Conservation (phyloP, 179 eudicot species). For the Actinidia arguta region DNA sequence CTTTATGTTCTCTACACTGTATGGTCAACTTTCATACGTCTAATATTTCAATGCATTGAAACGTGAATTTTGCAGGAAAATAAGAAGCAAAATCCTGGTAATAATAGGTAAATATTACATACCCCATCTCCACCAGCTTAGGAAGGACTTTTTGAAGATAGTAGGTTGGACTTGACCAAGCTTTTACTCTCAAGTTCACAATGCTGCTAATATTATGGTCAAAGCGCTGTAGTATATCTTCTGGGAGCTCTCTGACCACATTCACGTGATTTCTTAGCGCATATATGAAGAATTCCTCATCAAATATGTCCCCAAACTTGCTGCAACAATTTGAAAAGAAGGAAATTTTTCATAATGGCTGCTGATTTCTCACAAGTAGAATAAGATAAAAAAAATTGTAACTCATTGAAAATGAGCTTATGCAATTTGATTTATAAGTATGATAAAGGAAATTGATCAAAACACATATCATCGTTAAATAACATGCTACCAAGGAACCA, state of each 20-base stretch:
- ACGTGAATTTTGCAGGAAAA: not conserved
- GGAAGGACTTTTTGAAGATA: slow-evolving; percentile 91
- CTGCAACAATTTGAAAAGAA: slow-evolving; percentile 50
- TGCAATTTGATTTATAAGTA: not conserved
- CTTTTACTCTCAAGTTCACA: slow-evolving; percentile 91
- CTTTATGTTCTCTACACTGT: not conserved
- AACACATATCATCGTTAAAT: not conserved
- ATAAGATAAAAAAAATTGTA: slow-evolving; percentile 4
- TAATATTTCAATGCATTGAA: not conserved
- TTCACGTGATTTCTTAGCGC: slow-evolving; percentile 84
- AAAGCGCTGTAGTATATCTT: slow-evolving; percentile 69
- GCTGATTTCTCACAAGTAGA: not conserved
- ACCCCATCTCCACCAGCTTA: slow-evolving; percentile 78
- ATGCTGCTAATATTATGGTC: slow-evolving; percentile 95
- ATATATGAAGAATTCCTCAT: slow-evolving; percentile 92
- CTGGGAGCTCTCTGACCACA: slow-evolving; percentile 83
- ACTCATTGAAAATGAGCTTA: not conserved
- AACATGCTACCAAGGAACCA: not conserved
- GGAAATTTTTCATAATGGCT: not conserved
- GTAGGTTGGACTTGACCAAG: slow-evolving; percentile 92
- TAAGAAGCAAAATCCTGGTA: slow-evolving; percentile 15
- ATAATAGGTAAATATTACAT: slow-evolving; percentile 29
- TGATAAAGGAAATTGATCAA: not conserved
- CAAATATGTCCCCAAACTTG: slow-evolving; percentile 93
- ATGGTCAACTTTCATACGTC: slow-evolving; percentile 11